Base-by-base conservation (phyloP, 2,329 filamentous ascomycete species). In the Seiridium cupressi region DNA sequence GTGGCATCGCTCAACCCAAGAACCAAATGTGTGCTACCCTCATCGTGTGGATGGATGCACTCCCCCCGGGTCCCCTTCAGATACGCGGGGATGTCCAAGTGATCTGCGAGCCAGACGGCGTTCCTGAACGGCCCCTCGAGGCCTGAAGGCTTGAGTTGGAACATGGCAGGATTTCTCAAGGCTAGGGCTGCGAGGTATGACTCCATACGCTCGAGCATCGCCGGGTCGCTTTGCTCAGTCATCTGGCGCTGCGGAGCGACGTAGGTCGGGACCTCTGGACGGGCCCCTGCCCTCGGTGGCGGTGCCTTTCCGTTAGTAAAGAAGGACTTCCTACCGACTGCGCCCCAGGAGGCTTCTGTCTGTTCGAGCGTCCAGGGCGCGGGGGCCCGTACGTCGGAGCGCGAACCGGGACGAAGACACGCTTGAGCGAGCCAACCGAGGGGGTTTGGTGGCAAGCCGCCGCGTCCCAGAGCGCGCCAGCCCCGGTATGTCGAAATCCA, bases 391-490 rank as follows among this genome's bases (percentile, higher is more conserved):
- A 68, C 68, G 62, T 79, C 77, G 36, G 65, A 62, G 5, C 72
- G 64, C 32, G 73, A 71, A 18, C 79, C 26, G 2, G 69, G 62
- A 58, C 72, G 72, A n/a, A 75, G 56, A 4, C 65, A 11, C 7
- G 69, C 63, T 63, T 79, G 76, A 3, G 74, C 26, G 0, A 77
- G 67, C 75, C 76, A 82, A 38, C 79, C 79, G 26, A 69, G 38
- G 35, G 74, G 35, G 59, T 79, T 78, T 65, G 78, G 70, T 0
- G 79, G 78, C 0, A 79, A 60, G 13, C 79, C 79, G 60, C 79
- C 78, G 3, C 71, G 73, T 11, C 79, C 79, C 38, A 81, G 72
- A 1, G 74, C 73, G 13, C 78, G 71, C 66, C 70, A 81, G 53
- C 68, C 71, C 3, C 63, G 69, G 69, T 81, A 81, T 66, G 69